Percentiles rank a stretch among this genome's conserved stretches.
Conservation (phyloP, 257 asterid genomes). For the Nyctanthes arbortristis region DNA sequence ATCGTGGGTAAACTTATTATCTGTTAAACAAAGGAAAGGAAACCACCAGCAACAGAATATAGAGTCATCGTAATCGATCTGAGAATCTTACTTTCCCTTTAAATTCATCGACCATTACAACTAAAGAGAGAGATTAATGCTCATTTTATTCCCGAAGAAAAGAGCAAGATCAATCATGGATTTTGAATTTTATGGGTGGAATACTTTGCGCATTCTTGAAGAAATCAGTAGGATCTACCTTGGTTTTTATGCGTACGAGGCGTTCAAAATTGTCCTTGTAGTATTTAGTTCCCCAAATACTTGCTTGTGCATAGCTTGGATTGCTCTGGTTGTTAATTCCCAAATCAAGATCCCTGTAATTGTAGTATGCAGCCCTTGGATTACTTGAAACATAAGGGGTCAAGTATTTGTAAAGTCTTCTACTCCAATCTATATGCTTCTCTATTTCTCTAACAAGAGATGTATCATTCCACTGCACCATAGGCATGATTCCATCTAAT, state of each 20-base stretch:
- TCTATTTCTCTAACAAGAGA: not conserved
- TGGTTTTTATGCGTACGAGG: no score
- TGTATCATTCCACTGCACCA: slow-evolving; percentile 17
- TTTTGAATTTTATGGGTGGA: no score
- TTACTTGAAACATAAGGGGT: slow-evolving; percentile 20
- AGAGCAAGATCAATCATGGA: not conserved
- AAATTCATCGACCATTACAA: no score
- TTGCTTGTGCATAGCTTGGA: slow-evolving; percentile 31
- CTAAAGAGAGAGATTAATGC: no score
- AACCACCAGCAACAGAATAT: no score
- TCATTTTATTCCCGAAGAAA: not conserved
- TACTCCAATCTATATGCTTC: slow-evolving; percentile 19
- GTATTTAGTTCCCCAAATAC: slow-evolving; percentile 40
- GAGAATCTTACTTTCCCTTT: no score
- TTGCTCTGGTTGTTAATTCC: slow-evolving; percentile 17
- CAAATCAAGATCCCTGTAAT: slow-evolving; percentile 38
- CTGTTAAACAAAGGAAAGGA: no score
- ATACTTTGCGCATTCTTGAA: no score
- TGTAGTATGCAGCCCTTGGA: slow-evolving; percentile 34
- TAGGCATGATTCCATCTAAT: slow-evolving; percentile 17
- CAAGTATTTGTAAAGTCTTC: slow-evolving; percentile 30
- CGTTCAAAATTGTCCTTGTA: no score
- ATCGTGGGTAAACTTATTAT: no score
- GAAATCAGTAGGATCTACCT: no score
- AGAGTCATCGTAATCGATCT: no score